Evolutionary conservation across 495 filamentous ascomycete species (phyloP).

Genomic region (Penicillium odoratum): DNA sequence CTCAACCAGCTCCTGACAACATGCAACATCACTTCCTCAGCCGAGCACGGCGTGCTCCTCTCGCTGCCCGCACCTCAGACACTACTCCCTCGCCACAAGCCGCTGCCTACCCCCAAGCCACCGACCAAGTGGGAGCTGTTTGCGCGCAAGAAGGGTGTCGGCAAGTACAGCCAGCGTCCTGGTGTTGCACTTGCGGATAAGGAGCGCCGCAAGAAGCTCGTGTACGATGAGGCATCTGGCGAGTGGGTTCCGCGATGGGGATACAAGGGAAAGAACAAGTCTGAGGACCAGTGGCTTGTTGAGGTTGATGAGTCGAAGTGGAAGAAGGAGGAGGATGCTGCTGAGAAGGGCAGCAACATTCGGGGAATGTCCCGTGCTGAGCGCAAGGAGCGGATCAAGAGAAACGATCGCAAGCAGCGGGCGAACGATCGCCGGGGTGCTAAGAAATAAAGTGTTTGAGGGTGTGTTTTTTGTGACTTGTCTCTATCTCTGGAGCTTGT

Average conservation of each 20-base stretch:
- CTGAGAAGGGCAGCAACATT: slow-evolving; percentile 59
- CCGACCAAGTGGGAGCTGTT: slow-evolving; percentile 94
- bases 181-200: slow-evolving; percentile 46
- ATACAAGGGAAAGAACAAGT: slow-evolving; percentile 89
- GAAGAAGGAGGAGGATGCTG: slow-evolving; percentile 60
- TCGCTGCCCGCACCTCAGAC: slow-evolving; percentile 69
- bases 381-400: slow-evolving; percentile 61
- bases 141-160: slow-evolving; percentile 93
- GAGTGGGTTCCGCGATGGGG: slow-evolving; percentile 95
- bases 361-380: slow-evolving; percentile 63
- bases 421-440: slow-evolving; percentile 61
- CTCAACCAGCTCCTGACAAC: slow-evolving; percentile 87
- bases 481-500: slow-evolving; percentile 9
- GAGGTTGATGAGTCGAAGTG: slow-evolving; percentile 79
- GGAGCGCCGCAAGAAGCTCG: slow-evolving; percentile 74
- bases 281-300: slow-evolving; percentile 79
- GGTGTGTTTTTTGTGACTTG: slow-evolving; percentile 6
- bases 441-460: slow-evolving; percentile 35
- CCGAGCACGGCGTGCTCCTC: slow-evolving; percentile 68
- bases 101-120: slow-evolving; percentile 72
- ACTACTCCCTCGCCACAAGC: slow-evolving; percentile 83
- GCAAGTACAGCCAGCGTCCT: slow-evolving; percentile 45
- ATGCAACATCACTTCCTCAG: slow-evolving; percentile 67
- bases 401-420: slow-evolving; percentile 70
- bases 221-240: slow-evolving; percentile 79